These are phyloP conservation scores for Bathelium albidoporum DNA, from an alignment of 495 filamentous ascomycete genomes.

Conservation along the genomic window DNA sequence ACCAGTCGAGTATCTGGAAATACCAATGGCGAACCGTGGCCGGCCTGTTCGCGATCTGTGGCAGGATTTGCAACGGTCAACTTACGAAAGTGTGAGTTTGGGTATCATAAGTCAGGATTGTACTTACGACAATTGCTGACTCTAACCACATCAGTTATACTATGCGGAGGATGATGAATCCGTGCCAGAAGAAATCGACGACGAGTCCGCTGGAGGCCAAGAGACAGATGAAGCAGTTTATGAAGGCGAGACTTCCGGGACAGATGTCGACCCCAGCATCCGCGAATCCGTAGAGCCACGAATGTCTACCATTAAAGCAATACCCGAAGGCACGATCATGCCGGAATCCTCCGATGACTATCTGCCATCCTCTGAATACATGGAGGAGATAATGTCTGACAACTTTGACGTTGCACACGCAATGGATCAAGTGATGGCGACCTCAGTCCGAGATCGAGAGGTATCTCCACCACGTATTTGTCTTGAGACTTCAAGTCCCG, in stretches of 20 bases:
- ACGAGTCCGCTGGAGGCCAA: no score
- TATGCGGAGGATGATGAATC: not conserved
- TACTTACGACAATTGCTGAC: not conserved
- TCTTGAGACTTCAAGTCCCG: no score
- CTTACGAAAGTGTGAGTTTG: not conserved
- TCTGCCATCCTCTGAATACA: not conserved
- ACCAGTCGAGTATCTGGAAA: not conserved
- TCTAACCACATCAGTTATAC: not conserved
- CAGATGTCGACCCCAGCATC: not conserved
- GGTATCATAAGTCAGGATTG: not conserved
- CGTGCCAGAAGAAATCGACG: not conserved
- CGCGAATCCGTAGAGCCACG: not conserved
- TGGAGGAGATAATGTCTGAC: not conserved
- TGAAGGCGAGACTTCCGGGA: no score
- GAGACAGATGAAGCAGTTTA: no score
- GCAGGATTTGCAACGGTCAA: not conserved
- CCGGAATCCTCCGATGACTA: not conserved
- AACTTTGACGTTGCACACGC: not conserved
- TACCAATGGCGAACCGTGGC: not conserved
- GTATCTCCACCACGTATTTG: no score
- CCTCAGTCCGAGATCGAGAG: not conserved
- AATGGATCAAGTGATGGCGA: not conserved
- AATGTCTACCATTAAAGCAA: not conserved
- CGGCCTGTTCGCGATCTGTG: not conserved
- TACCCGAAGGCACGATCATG: not conserved